phyloP scores from a whole-genome alignment of 257 asterid genomes.

The Cordia subcordata region DNA sequence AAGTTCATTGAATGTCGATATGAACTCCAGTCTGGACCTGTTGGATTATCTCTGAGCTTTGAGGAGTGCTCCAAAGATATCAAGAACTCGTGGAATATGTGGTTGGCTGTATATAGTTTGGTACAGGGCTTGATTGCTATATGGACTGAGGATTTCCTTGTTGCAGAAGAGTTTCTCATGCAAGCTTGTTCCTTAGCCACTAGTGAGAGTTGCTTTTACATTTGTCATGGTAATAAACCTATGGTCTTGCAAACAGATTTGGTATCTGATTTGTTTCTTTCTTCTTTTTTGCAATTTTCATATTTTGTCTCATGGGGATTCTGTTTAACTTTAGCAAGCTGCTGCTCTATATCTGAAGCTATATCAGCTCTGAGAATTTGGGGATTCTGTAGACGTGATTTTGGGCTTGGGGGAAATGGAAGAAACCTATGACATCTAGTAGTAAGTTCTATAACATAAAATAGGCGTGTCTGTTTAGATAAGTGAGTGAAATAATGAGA shows the following conservation, averaged over 20 bases:
- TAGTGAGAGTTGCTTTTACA: conserved; percentile 56
- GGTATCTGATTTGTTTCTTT: no score
- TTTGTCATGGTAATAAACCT: conserved; percentile 68
- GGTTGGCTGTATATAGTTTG: conserved; percentile 64
- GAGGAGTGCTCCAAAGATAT: conserved; percentile 69
- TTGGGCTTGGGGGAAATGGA: no score
- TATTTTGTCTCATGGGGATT: no score
- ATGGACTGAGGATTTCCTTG: conserved; percentile 48
- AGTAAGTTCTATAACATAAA: no score
- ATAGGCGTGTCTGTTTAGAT: no score
- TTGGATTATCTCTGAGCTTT: conserved; percentile 37
- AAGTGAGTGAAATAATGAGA: no score
- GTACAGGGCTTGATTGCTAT: conserved; percentile 82
- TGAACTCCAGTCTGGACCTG: conserved; percentile 48
- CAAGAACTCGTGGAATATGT: conserved; percentile 51
- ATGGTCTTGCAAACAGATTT: background rate
- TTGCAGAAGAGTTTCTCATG: conserved; percentile 64
- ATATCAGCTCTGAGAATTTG: no score
- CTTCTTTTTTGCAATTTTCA: no score
- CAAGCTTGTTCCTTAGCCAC: conserved; percentile 69
- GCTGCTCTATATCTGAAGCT: no score
- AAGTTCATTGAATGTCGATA: conserved; percentile 64
- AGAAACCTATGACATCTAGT: no score
- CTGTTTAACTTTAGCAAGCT: no score
- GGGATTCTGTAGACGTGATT: no score